Evolutionary conservation across 371 early-diverging fungal species (phyloP), one percentile per base, ranked within the genome.

Genomic region (Mucor irregularis): DNA sequence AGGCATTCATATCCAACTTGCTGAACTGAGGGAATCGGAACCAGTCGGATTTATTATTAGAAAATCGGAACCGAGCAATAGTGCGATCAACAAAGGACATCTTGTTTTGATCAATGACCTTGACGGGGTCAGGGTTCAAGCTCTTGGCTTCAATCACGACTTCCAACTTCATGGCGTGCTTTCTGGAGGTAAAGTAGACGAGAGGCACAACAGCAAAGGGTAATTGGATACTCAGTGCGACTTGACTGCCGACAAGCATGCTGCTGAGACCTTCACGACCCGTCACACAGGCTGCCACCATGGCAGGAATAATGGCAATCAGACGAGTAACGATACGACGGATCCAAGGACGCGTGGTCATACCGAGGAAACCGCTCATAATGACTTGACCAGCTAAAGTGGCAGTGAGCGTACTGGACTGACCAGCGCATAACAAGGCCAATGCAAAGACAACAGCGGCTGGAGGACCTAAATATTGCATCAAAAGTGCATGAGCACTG

Each of bases 381-480:
- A 92, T 83, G 29, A 92, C 87, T 68, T 91, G 91, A 13, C 94
- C 94, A 5, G 94, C 91, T 62, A 94, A 64, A 13, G 94, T 94
- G 3, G 91, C 93, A 1, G 94, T 92, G 37, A 94, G 69, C 10
- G 92, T 90, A 21, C 87, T 84, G 4, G 82, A 82, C 65, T 92
- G 92, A 31, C 94, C 94, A 2, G 90, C 80, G 57, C 84, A 74
- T 49, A 94, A 63, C 43, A 94, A 66, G 5, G 89, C 92, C 3
- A 90, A 58, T 0, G 91, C 91, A 81, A 92, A 94, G 6, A 86
- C 49, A n/a, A 76, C 66, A 8, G 84, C 90, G 0, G 91, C 89
- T 3, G 82, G 76, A 5, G 66, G 70, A 2, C 91, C 90, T 7
- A 93, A 71, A 43, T 83, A 78, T 40, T 76, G 61, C 5, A 63